Base-by-base conservation (phyloP, 2,329 filamentous ascomycete species). In the Zymoseptoria brevis region DNA sequence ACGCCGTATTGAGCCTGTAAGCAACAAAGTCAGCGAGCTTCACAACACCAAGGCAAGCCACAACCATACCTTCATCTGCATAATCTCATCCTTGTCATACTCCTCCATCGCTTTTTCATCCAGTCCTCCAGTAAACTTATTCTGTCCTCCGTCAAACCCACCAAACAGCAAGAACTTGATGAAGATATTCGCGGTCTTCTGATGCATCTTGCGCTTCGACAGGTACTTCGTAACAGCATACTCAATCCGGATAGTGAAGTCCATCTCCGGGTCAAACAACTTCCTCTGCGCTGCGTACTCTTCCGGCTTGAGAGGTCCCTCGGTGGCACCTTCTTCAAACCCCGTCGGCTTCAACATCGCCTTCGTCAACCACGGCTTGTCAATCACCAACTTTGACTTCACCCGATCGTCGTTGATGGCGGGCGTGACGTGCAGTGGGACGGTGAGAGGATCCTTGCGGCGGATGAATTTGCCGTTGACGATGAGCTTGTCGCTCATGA, bases 191-290 rank as follows among this genome's bases (percentile, higher is more conserved):
- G 78, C 73, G 22, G 85, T 84, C 3, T 83, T 78, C 11, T 78
- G 73, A 60, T 88, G 83, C 60, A 96, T 82, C 64, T 89, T 91
- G 30, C 92, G 87, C 53, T 86, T 88, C 41, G 83, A 80, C 62
- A 88, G 85, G 75, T 87, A 99, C 13, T 90, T 87, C 65, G 91
- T 86, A 57, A 97, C 88, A 53, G 90, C 94, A 24, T 86, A 82
- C 69, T 96, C 87, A 49, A 97, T 90, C 53, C 94, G 90, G 58
- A 87, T 88, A 60, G 55, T 64, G 57, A 79, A 76, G 1, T 68
- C 57, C 53, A 73, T 72, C 11, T 75, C 73, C 78, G 76, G 71
- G 64, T 83, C 72, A 69, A 96, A 99, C 22, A 94, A 76, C 11
- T 81, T 78, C 19, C 80, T 76, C 68, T 96, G 89, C 55, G 87